Evolutionary conservation across 768 basidiomycete species (phyloP), one percentile per base, ranked within the genome.

Genomic region (Leccinellum albellum): DNA sequence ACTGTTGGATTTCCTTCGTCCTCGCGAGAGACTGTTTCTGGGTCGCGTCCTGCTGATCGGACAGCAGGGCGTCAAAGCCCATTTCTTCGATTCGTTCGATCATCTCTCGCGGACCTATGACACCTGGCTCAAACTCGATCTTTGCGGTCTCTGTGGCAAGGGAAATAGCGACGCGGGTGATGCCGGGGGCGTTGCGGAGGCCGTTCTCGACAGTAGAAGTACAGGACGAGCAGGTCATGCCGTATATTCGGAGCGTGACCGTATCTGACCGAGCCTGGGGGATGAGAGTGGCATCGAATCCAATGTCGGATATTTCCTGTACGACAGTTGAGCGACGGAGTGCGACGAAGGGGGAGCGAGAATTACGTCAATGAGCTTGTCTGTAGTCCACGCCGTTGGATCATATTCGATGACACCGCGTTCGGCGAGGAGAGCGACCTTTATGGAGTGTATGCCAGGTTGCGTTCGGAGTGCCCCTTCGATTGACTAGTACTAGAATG

Each of bases 371-470:
- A 92, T 77, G 53, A 99, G 81, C 70, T 89, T 93, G 48, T 86
- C 89, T 9, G 83, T 73, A 32, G 79, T 82, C 97, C 97, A 99
- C n/a, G 75, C 67, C 0, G 75, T 66, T 1, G 91, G 84, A 64
- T 98, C 94, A 65, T 89, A 99, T 70, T 96, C 94, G 61, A 99
- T 76, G 47, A 92, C 81, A 4, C 87, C 96, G 14, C 96, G 86
- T 72, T 99, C 96, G 13, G 97, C 93, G 24, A 99, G 81, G n/a
- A 99, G 81, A 23, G 95, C 95, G n/a, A 99, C 94, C 68, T 94
- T 93, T 59, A 97, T 75, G 12, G 88, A 90, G 59, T 85, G 75
- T 51, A 99, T 94, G n/a, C 97, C 97, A n/a, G 84, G 75, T 70
- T 95, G 91, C 17, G 77, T 78, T 66, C 86, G 78, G 21, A 96